Conservation (phyloP, 768 basidiomycete genomes). For the Leccinum aurantiacum region DNA sequence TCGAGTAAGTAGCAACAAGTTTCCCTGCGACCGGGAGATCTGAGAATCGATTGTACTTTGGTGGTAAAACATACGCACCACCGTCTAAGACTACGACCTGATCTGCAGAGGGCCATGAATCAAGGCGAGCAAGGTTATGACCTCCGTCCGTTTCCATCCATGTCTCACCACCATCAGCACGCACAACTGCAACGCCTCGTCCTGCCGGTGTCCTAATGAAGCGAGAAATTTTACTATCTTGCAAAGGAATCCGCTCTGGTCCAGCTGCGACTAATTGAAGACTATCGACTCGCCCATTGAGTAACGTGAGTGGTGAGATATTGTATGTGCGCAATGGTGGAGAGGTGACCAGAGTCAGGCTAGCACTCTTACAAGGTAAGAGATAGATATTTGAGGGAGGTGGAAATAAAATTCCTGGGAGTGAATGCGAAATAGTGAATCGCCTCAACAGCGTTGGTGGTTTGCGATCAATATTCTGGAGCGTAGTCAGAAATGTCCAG, state of each 20-base stretch:
- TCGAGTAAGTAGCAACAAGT: conserved; percentile 60
- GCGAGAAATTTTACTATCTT: conserved; percentile 53
- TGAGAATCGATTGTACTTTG: conserved; percentile 2
- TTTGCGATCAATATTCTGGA: conserved; percentile 82
- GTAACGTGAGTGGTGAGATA: conserved; percentile 59
- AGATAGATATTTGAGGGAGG: conserved; percentile 54
- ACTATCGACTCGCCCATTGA: conserved; percentile 57
- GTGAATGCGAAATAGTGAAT: conserved; percentile 68
- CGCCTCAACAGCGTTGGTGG: conserved; percentile 82
- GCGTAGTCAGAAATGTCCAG: conserved; percentile 6
- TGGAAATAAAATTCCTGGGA: conserved; percentile 46
- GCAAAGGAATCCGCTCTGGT: conserved; percentile 40
- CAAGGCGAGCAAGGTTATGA: conserved; percentile 46
- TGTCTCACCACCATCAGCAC: conserved; percentile 59
- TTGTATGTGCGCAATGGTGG: conserved; percentile 64
- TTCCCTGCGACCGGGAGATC: conserved; percentile 40
- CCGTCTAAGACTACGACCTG: conserved; percentile 68
- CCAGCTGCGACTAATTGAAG: conserved; percentile 45
- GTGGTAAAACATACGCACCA: conserved; percentile 42
- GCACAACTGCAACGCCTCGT: conserved; percentile 66
- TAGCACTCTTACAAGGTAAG: conserved; percentile 45
- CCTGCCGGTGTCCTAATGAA: conserved; percentile 83
- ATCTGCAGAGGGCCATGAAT: conserved; percentile 57
- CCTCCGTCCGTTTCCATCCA: conserved; percentile 56
- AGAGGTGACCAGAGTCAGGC: conserved; percentile 61